A percentile compares a stretch with the other conserved stretches of the same genome.
Conservation (phyloP, 371 early-diverging fungal species). For the Ordospora colligata region DNA sequence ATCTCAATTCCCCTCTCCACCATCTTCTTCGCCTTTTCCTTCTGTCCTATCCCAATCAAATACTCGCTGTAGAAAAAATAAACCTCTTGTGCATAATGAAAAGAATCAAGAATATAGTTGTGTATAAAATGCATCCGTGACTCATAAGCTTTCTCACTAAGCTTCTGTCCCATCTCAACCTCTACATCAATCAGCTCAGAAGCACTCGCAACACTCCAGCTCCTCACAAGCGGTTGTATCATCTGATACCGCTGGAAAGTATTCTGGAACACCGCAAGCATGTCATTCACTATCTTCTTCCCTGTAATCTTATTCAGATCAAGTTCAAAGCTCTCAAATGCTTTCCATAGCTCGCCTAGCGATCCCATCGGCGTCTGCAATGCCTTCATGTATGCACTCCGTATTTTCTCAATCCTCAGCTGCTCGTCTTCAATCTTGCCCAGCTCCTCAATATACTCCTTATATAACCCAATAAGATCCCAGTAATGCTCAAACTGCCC, state of each 20-base stretch:
- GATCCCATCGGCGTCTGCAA: constrained; percentile 37
- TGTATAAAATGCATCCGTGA: constrained; percentile 22
- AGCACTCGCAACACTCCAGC: neutral
- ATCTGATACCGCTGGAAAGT: constrained; percentile 36
- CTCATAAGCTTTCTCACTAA: neutral
- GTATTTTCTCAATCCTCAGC: constrained; percentile 41
- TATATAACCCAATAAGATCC: constrained; percentile 34
- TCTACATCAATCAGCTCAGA: constrained; percentile 43
- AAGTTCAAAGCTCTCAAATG: constrained; percentile 49
- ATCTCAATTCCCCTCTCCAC: neutral
- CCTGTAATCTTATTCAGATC: constrained; percentile 26
- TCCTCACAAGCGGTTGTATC: constrained; percentile 8
- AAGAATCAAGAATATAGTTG: neutral
- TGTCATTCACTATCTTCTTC: constrained; percentile 17
- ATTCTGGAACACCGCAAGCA: constrained; percentile 13
- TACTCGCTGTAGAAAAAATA: constrained; percentile 26
- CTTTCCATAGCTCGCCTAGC: constrained; percentile 37
- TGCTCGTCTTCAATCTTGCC: constrained; percentile 33
- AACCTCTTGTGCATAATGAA: constrained; percentile 11
- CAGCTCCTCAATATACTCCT: constrained; percentile 35
- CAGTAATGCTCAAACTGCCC: constrained; percentile 37
- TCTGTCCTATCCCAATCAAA: constrained; percentile 12
- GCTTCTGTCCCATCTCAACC: constrained; percentile 34
- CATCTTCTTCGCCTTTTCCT: constrained; percentile 8
- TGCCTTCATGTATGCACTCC: constrained; percentile 34